These are phyloP conservation scores for Clavariopsis aquatica DNA, from an alignment of 495 filamentous ascomycete genomes.

Conservation along the genomic window DNA sequence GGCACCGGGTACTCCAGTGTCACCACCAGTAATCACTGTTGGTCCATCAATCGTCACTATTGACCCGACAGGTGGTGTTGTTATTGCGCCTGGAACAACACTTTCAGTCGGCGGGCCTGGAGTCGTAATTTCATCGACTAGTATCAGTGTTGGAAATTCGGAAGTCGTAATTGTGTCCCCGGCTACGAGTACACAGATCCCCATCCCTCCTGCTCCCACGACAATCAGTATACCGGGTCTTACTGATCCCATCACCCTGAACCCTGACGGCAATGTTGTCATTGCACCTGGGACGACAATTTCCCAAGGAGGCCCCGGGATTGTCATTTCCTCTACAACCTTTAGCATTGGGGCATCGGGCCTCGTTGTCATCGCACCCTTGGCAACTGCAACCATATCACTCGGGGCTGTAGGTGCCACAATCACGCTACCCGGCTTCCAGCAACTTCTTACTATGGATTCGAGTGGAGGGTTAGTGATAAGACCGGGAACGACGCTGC, in stretches of 20 bases:
- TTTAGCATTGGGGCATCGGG: constrained; percentile 8
- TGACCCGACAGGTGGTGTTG: constrained; percentile 10
- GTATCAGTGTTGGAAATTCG: constrained; percentile 8
- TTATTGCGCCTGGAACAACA: constrained; percentile 17
- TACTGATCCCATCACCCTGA: neutral
- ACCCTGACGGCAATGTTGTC: constrained; percentile 5
- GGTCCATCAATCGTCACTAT: constrained; percentile 12
- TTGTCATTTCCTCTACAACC: constrained; percentile 1
- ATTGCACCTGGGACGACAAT: constrained; percentile 7
- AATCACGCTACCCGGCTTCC: neutral
- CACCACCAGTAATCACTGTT: constrained; percentile 9
- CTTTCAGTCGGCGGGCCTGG: neutral
- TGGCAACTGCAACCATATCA: neutral
- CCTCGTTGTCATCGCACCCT: constrained; percentile 2
- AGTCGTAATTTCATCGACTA: constrained; percentile 2
- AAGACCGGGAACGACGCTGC: constrained; percentile 4
- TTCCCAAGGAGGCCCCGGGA: neutral
- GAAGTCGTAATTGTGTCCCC: constrained; percentile 10
- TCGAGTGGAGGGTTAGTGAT: constrained; percentile 7
- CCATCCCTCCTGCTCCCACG: neutral
- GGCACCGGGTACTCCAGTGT: neutral
- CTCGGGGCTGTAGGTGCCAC: neutral
- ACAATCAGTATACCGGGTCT: constrained; percentile 1
- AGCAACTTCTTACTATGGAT: neutral
- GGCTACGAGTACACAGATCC: constrained; percentile 9